Percentiles rank a stretch among this genome's conserved stretches.
Conservation (phyloP, 73 alveolate genomes). For the Uronychia binucleata region DNA sequence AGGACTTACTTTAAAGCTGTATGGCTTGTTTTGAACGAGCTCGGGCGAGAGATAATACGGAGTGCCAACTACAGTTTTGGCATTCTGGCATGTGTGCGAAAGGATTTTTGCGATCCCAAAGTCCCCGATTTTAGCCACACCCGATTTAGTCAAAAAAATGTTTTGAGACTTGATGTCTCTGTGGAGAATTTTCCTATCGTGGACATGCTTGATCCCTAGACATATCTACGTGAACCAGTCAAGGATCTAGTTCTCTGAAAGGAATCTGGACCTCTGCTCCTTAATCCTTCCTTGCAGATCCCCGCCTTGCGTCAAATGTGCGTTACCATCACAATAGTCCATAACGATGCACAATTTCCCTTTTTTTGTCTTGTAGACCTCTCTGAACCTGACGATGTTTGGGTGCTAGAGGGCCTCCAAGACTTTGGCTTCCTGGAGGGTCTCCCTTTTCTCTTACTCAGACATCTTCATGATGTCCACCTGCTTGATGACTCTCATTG, state of each 20-base stretch:
- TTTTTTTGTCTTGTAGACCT: constrained; percentile 79
- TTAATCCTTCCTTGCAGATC: constrained; percentile 55
- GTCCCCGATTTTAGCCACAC: constrained; percentile 70
- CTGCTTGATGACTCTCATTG: constrained; percentile 62
- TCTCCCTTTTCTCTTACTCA: constrained; percentile 86
- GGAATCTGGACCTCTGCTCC: constrained; percentile 56
- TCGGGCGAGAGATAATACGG: constrained; percentile 86
- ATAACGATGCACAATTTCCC: constrained; percentile 77
- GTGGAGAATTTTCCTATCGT: constrained; percentile 70
- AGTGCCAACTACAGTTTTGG: constrained; percentile 74
- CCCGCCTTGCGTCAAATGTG: constrained; percentile 46
- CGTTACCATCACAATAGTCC: constrained; percentile 82
- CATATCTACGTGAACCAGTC: constrained; percentile 77
- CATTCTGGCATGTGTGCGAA: constrained; percentile 56
- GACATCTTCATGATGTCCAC: constrained; percentile 70
- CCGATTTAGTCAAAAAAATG: constrained; percentile 58
- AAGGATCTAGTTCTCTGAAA: constrained; percentile 58
- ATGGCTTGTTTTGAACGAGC: constrained; percentile 66
- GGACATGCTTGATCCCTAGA: constrained; percentile 71
- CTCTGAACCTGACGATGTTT: constrained; percentile 85
- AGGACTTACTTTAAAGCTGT: constrained; percentile 46
- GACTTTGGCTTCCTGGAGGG: constrained; percentile 90
- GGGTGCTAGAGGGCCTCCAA: constrained; percentile 91
- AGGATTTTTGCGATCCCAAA: constrained; percentile 76
- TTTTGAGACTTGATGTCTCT: constrained; percentile 77